A percentile compares a stretch with the other conserved stretches of the same genome.
These are phyloP conservation scores for Exidia glandulosa DNA, from an alignment of 768 basidiomycete genomes.

Conservation along the genomic window DNA sequence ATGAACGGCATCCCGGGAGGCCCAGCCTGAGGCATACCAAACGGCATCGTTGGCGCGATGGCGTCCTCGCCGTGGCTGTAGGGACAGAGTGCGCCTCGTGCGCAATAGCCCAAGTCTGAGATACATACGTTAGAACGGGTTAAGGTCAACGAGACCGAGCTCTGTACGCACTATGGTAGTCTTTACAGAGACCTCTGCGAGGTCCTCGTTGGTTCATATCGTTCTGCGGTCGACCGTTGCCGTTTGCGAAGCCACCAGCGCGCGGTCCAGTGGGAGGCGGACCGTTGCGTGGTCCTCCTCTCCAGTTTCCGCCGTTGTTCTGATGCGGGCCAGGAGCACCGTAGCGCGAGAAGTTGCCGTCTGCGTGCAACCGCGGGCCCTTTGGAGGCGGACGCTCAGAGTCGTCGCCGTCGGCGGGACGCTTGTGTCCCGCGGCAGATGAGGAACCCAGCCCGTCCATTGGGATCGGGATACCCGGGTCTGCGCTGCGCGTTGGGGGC, in stretches of 20 bases:
- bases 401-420: slow-evolving; percentile 52
- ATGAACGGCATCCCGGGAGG: slow-evolving; percentile 46
- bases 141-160: slow-evolving; percentile 3
- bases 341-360: slow-evolving; percentile 59
- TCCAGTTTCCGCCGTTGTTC: neutral
- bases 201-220: slow-evolving; percentile 28
- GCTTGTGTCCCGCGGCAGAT: slow-evolving; percentile 45
- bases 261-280: neutral
- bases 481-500: slow-evolving; percentile 17
- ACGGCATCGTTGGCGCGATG: slow-evolving; percentile 46
- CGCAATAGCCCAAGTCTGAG: slow-evolving; percentile 83
- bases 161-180: slow-evolving; percentile 75
- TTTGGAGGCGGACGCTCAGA: slow-evolving; percentile 53
- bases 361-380: slow-evolving; percentile 54
- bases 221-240: neutral
- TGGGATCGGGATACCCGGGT: slow-evolving; percentile 72
- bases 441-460: slow-evolving; percentile 50
- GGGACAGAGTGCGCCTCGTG: slow-evolving; percentile 79
- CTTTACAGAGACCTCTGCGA: slow-evolving; percentile 76
- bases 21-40: slow-evolving; percentile 39
- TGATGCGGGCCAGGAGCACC: neutral
- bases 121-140: slow-evolving; percentile 8
- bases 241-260: neutral
- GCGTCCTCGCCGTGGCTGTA: slow-evolving; percentile 90
- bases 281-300: neutral